phyloP scores from a whole-genome alignment of 202 grass and related monocot genomes.

The Cymbopogon flexuosus region DNA sequence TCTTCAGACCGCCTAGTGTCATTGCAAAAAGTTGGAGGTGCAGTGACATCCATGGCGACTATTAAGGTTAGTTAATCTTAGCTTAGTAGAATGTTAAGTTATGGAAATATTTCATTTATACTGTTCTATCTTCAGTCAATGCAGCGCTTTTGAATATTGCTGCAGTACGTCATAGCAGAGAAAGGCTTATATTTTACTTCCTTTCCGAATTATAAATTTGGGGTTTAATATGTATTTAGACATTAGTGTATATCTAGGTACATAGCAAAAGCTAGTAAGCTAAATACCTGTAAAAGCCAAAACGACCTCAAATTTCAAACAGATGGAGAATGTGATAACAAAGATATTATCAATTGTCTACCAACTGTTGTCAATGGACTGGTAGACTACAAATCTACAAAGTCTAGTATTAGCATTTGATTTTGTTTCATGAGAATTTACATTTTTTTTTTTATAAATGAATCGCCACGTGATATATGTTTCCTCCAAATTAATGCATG shows the following conservation, averaged over 20 bases:
- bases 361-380: neutral
- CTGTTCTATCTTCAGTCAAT: neutral
- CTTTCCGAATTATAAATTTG: neutral
- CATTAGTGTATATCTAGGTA: neutral
- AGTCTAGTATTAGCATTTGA: neutral
- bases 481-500: neutral
- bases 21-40: conserved; percentile 74
- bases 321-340: neutral
- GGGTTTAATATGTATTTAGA: neutral
- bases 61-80: conserved; percentile 51
- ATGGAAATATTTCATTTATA: neutral
- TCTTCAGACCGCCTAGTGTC: conserved; percentile 56
- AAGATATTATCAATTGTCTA: neutral
- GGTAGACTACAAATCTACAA: neutral
- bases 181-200: neutral
- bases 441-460: neutral
- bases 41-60: conserved; percentile 43
- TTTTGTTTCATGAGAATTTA: neutral
- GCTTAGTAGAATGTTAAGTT: conserved; percentile 3
- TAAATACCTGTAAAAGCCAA: neutral
- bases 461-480: neutral
- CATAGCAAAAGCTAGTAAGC: neutral
- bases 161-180: neutral
- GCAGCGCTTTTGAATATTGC: neutral
- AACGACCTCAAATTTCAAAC: neutral